phyloP scores from a whole-genome alignment of 805 yeast species.

The Ascoidea tarda region DNA sequence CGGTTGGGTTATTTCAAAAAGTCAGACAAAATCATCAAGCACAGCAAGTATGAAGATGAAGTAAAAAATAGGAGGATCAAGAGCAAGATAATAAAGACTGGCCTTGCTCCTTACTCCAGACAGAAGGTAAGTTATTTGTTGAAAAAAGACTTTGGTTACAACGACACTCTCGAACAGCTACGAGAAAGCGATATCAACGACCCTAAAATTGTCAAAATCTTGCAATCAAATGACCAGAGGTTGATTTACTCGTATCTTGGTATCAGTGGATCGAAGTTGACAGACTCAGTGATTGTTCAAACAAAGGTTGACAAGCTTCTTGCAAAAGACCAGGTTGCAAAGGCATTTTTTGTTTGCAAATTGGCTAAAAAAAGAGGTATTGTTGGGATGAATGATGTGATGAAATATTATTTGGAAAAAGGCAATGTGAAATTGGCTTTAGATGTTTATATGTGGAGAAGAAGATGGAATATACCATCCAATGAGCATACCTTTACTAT shows the following conservation, averaged over 20 bases:
- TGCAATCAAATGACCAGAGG: conserved; percentile 18
- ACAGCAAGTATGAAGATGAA: no score
- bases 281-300: conserved; percentile 43
- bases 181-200: neutral
- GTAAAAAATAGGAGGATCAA: no score
- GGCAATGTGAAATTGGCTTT: conserved; percentile 34
- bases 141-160: no score
- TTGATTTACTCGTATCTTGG: conserved; percentile 44
- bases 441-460: conserved; percentile 36
- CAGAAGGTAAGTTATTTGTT: neutral
- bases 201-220: neutral
- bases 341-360: conserved; percentile 39
- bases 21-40: no score
- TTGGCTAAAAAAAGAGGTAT: conserved; percentile 34
- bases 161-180: neutral
- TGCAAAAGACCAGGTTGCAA: conserved; percentile 28
- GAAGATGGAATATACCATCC: conserved; percentile 44
- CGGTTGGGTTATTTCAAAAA: no score
- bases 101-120: neutral
- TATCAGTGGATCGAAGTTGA: conserved; percentile 37
- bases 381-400: conserved; percentile 51
- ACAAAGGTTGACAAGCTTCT: conserved; percentile 39
- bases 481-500: conserved; percentile 35
- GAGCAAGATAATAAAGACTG: no score
- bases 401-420: conserved; percentile 30